Evolutionary conservation across 441 rosid genomes (phyloP), one percentile per base, ranked within the genome.

Genomic region (Adansonia grandidieri): DNA sequence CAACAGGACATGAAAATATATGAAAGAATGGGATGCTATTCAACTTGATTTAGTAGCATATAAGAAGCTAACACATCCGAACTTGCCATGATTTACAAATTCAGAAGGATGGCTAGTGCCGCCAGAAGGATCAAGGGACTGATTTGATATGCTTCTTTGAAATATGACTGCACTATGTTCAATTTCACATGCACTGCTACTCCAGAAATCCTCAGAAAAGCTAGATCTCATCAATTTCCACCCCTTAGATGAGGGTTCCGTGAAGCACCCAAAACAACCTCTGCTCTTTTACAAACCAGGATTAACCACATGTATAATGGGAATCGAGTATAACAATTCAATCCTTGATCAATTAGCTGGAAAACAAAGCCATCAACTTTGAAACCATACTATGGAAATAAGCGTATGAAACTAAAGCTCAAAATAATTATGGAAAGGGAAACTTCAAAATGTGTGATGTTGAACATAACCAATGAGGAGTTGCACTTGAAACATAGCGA

Each of bases 261-360:
- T 75, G 78, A 83, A 87, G 90, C 93, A 84, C 80, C 93, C 91
- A 85, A 91, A 88, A 89, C 97, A 92, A 86, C 93, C 91, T 90
- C 98, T 90, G 93, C 90, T 84, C 97, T 91, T 95, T 89, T 88
- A 72, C 87, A 90, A 88, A 89, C 82, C 82, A 87, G 88, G 84
- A 76, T 82, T 63, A 62, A 70, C 79, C 81, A 71, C 22, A 76
- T 78, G 78, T 24, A 75, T 66, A 87, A 82, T 83, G 73, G 87
- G 83, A 37, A 80, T 77, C 44, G 7, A 28, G 44, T 13, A 28
- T 62, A 65, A 22, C 37, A 60, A 56, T 61, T 69, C 2, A 47
- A 78, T 79, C 64, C 79, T 10, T 62, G 45, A 40, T 68, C 20
- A 22, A 44, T 51, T 50, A 40, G 19, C 20, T 24, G 7, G 32